Evolutionary conservation across 2,329 filamentous ascomycete genomes (phyloP).

Genomic region (Lomentospora prolificans): DNA sequence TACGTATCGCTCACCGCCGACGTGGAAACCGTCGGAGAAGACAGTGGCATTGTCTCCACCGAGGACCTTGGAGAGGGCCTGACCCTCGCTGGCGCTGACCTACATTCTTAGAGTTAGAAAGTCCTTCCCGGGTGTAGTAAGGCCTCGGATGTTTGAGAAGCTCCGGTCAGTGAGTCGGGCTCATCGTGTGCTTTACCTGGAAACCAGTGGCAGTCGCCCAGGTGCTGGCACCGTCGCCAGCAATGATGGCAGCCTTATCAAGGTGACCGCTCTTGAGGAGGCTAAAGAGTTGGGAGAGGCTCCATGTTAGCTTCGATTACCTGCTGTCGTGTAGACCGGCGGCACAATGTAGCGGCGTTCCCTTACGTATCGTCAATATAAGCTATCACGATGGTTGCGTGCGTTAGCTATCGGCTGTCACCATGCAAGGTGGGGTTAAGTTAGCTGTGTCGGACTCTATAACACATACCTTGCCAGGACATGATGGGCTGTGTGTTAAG

Average conservation of each 20-base stretch:
- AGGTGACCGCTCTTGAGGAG: constrained; percentile 70
- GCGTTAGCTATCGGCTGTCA: constrained; percentile 12
- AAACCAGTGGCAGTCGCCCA: constrained; percentile 68
- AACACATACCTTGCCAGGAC: constrained; percentile 62
- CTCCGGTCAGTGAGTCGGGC: too few species aligned
- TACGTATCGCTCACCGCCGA: constrained; percentile 71
- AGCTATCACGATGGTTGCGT: constrained; percentile 22
- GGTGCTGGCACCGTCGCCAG: constrained; percentile 65
- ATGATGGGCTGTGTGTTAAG: constrained; percentile 26
- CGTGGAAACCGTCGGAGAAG: constrained; percentile 61
- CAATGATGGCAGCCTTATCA: constrained; percentile 79
- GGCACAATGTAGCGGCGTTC: constrained; percentile 4
- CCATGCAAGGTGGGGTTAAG: constrained; percentile 10
- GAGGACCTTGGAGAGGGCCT: constrained; percentile 45
- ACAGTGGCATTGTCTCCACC: constrained; percentile 41
- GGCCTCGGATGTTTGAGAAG: constrained; percentile 9
- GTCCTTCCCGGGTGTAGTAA: too few species aligned
- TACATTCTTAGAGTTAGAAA: background rate
- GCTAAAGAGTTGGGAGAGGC: constrained; percentile 38
- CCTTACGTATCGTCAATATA: constrained; percentile 43
- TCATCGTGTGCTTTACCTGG: constrained; percentile 58
- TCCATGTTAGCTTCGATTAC: background rate
- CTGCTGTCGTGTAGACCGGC: background rate
- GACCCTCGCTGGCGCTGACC: constrained; percentile 44
- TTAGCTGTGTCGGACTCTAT: constrained; percentile 19